Percentiles rank a stretch among this genome's conserved stretches.
Evolutionary conservation across 805 yeast species (phyloP).

Genomic region (Teunomyces aglyptinius): DNA sequence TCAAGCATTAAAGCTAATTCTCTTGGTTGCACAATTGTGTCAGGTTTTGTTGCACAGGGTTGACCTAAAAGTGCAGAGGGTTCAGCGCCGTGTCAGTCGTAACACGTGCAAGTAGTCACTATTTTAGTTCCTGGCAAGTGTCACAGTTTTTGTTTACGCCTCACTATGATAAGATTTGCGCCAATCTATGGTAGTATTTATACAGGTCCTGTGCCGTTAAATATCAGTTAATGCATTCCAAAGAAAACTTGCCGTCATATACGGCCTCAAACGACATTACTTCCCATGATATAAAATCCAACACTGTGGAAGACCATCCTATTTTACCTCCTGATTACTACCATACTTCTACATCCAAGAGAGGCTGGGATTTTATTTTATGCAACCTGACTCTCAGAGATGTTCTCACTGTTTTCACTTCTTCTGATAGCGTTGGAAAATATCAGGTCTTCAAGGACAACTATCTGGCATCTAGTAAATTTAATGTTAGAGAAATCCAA

Average conservation of each 20-base stretch:
- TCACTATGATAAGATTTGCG: background rate
- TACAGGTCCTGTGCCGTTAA: background rate
- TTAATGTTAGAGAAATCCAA: background rate
- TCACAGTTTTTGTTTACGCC: background rate
- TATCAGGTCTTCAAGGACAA: background rate
- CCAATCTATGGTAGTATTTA: background rate
- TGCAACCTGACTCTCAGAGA: background rate
- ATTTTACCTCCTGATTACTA: background rate
- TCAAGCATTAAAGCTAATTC: too few relatives aligned
- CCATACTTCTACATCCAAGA: background rate
- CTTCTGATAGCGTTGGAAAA: background rate
- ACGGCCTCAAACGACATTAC: background rate
- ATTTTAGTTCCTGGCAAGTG: background rate
- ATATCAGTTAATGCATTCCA: background rate
- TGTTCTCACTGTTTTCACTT: background rate
- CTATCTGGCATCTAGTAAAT: background rate
- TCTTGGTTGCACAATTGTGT: too few relatives aligned
- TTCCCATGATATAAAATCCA: background rate
- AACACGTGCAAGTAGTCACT: too few relatives aligned
- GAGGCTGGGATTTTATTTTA: conserved; percentile 3
- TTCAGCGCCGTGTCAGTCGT: too few relatives aligned
- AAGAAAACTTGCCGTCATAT: background rate
- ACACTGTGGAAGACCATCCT: background rate
- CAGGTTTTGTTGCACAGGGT: too few relatives aligned
- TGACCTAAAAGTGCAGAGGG: too few relatives aligned